Conservation (phyloP, 2,329 filamentous ascomycete genomes). For the Arthrobotrys megalospora region DNA sequence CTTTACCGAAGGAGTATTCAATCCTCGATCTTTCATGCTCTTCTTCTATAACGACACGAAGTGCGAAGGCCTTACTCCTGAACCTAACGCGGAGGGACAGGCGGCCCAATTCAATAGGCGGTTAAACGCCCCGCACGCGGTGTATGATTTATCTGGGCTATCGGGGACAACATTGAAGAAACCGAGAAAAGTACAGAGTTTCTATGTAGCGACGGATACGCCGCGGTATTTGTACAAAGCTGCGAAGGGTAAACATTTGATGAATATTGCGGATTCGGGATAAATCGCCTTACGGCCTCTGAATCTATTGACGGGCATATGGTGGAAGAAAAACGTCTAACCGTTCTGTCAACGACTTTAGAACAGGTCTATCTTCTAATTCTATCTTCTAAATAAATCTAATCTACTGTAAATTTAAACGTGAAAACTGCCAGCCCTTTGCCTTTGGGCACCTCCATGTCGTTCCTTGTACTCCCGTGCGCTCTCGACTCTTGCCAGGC, state of each 20-base stretch:
- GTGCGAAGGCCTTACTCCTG: slow-evolving; percentile 34
- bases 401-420: slow-evolving; percentile 27
- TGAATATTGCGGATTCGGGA: slow-evolving; percentile 18
- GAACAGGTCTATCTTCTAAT: neutral
- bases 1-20: slow-evolving; percentile 42
- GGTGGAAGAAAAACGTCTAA: no score
- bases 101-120: slow-evolving; percentile 5
- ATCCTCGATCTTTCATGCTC: slow-evolving; percentile 23
- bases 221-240: slow-evolving; percentile 33
- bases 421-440: slow-evolving; percentile 59
- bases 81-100: neutral
- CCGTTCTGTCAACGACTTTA: no score
- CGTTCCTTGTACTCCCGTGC: slow-evolving; percentile 54
- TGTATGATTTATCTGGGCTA: slow-evolving; percentile 41
- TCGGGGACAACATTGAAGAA: slow-evolving; percentile 30
- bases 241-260: slow-evolving; percentile 17
- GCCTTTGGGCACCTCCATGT: slow-evolving; percentile 52
- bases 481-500: slow-evolving; percentile 40
- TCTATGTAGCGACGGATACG: slow-evolving; percentile 37
- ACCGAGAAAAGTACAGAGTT: slow-evolving; percentile 42
- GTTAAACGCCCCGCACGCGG: slow-evolving; percentile 17
- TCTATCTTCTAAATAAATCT: neutral
- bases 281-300: neutral
- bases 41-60: slow-evolving; percentile 46
- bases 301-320: no score